Evolutionary conservation across 306 rosid species (phyloP).

Genomic region (Senna siamea): DNA sequence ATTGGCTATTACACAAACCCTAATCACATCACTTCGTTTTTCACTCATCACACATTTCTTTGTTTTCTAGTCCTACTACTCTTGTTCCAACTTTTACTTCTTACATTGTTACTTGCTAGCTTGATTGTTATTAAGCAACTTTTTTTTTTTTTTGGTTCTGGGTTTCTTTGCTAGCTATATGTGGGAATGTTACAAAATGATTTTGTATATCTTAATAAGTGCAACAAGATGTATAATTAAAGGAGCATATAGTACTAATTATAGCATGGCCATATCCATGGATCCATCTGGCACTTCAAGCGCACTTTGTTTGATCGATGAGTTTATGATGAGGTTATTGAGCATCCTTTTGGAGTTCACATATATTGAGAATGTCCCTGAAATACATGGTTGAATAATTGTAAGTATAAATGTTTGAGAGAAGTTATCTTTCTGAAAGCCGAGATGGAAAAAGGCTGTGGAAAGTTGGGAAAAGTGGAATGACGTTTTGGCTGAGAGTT

Average conservation of each 20-base stretch:
- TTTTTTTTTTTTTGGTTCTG: not conserved
- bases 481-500: constrained; percentile 57
- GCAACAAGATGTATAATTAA: too few relatives aligned
- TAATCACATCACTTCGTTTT: constrained; percentile 30
- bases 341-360: not conserved
- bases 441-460: constrained; percentile 23
- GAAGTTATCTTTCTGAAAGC: constrained; percentile 9
- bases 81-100: too few relatives aligned
- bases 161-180: not conserved
- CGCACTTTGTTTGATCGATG: not conserved
- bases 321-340: not conserved
- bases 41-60: too few relatives aligned
- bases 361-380: not conserved
- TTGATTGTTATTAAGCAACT: not conserved
- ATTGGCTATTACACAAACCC: constrained; percentile 13
- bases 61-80: too few relatives aligned
- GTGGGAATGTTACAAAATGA: not conserved
- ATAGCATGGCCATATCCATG: too few relatives aligned
- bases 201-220: too few relatives aligned
- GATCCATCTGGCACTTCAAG: constrained; percentile 15
- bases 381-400: constrained; percentile 37
- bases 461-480: constrained; percentile 42
- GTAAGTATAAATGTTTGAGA: not conserved
- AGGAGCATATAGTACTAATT: too few relatives aligned
- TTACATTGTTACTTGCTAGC: too few relatives aligned